Base-by-base conservation (phyloP, 257 asterid genomes). In the Anisodus acutangulus region DNA sequence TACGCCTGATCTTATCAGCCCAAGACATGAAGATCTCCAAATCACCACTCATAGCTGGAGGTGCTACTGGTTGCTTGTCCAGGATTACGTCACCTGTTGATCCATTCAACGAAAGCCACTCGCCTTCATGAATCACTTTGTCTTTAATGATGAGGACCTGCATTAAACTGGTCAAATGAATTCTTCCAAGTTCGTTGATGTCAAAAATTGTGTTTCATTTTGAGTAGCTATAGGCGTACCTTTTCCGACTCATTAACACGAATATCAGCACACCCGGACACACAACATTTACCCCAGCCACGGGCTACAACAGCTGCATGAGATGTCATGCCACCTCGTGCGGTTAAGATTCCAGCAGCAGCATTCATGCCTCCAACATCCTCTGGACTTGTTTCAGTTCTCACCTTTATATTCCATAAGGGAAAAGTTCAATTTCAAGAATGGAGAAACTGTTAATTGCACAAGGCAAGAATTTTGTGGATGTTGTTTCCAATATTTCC, bases 301-400 rank as follows among this genome's bases (percentile, higher is more conserved):
- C 99, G 99, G 9, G 99, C 99, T 41, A 96, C 99, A 57, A 96
- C 99, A 9, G 99, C 99, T 1, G 99, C 99, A 85, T 96, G 99
- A 57, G 99, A 96, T 9, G 99, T 96, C 99, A 96, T 96, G 57
- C 99, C 99, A 55, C 99, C 99, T 88, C 99, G 86, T 10, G 98
- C 98, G 0, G 99, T 96, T 89, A 96, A 81, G 86, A 96, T 96
- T 31, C 99, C 99, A 0, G 86, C 91, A 53, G 99, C 99, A 8
- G 99, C 98, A 85, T 96, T 98, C 99, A 96, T 96, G 17, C 99
- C 99, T 63, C 99, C 99, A 16, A 96, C 93, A 63, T 96, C 99
- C 90, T 96, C 99, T 0, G 99, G 99, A 58, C 98, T 96, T 22
- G 99, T 96, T 86, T 96, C 98, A 5, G 93, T 92, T 86, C 99